These are phyloP conservation scores for Penicillium sp. DNA, from an alignment of 2,329 filamentous ascomycete species.

Conservation along the genomic window DNA sequence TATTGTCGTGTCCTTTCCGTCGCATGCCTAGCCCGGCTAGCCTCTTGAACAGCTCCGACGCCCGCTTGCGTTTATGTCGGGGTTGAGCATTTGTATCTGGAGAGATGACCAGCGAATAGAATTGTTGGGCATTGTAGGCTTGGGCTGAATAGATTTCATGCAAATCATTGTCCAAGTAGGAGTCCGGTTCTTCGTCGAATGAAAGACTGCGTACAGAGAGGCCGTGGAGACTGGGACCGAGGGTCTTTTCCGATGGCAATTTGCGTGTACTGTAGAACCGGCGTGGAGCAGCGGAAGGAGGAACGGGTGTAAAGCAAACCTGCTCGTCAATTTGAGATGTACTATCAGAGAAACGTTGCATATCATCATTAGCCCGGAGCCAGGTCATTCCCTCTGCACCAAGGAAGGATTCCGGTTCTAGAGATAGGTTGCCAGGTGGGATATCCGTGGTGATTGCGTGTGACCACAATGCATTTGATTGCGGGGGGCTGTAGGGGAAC, in stretches of 20 bases:
- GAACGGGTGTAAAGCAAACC: not conserved
- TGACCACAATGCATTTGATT: slow-evolving; percentile 5
- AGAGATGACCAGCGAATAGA: slow-evolving; percentile 9
- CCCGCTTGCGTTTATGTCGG: slow-evolving; percentile 10
- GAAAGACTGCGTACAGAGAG: slow-evolving; percentile 6
- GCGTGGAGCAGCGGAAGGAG: slow-evolving; percentile 1
- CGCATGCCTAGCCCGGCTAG: slow-evolving; percentile 16
- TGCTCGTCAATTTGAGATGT: slow-evolving; percentile 1
- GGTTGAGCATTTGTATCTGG: not conserved
- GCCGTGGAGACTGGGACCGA: not conserved
- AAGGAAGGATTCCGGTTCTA: slow-evolving; percentile 4
- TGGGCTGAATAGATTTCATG: not conserved
- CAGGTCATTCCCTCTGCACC: slow-evolving; percentile 12
- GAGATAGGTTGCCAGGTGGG: not conserved
- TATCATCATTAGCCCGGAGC: slow-evolving; percentile 11
- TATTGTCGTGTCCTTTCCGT: slow-evolving; percentile 1
- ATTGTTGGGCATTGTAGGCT: not conserved
- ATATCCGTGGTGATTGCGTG: slow-evolving; percentile 3
- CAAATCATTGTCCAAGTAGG: not conserved
- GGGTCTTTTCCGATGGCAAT: not conserved
- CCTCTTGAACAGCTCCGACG: slow-evolving; percentile 17
- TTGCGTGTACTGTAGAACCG: slow-evolving; percentile 21
- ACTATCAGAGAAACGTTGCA: not conserved
- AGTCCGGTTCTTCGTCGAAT: not conserved
- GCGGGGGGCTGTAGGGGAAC: slow-evolving; percentile 21